Evolutionary conservation across 768 basidiomycete species (phyloP), one percentile per base, ranked within the genome.

Genomic region (Lentinula lateritia): DNA sequence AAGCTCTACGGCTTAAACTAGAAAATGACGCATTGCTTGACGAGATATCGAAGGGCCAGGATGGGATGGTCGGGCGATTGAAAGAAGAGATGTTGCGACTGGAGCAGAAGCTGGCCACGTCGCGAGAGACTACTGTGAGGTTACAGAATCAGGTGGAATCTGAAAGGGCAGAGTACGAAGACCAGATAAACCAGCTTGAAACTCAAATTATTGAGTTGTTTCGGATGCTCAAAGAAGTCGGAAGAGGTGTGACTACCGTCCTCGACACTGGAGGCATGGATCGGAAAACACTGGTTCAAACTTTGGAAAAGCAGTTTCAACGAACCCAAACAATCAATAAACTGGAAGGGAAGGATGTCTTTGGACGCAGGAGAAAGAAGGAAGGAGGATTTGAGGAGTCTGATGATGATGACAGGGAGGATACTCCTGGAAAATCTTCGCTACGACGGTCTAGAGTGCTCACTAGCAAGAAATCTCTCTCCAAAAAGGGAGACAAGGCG

Each of bases 171-270:
- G 85, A 83, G 13, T 95, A 95, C 69, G 91, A 95, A 69, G 91
- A 93, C 61, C 86, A 86, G 66, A 93, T 98, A 61, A 80, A 84
- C 3, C 92, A 96, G 71, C 85, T 96, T 13, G 94, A 97, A 69
- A 83, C 88, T 12, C 92, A 97, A 77, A 95, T 96, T 63, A 85
- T 91, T 81, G 95, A 97, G 70, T 74, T 98, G 16, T 98, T 95
- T 77, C 82, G 89, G 66, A 96, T 97, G 93, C 78, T 98, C 58
- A 91, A 87, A 70, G 92, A 96, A 68, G 83, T 90, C 39, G 87
- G 89, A 15, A 85, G 83, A 60, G 88, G 89, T 13, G 83, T 93
- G 41, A 89, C 92, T 60, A 83, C 81, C 63, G 85, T 95, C 62
- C 75, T 91, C 18, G 90, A 88, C 71, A 80, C 82, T 46, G 82